These are phyloP conservation scores for Pseudogymnoascus sp. DNA, from an alignment of 2,329 filamentous ascomycete species.

Conservation along the genomic window DNA sequence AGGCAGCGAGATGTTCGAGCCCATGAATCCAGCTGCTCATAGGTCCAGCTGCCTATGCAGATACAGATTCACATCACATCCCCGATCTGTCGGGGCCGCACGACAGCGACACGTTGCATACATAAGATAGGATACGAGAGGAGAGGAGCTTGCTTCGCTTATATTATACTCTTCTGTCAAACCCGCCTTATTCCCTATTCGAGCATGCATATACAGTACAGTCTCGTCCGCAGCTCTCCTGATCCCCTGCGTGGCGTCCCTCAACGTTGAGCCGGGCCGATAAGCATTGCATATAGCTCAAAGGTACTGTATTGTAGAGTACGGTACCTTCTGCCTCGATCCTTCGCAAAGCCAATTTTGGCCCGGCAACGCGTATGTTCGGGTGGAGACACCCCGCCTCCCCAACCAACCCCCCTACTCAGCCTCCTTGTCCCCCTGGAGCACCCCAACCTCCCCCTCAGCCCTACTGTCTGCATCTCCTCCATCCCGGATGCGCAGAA, in stretches of 20 bases:
- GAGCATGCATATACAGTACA: neutral
- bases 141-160: neutral
- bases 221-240: neutral
- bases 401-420: neutral
- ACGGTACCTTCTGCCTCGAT: neutral
- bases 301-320: neutral
- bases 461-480: neutral
- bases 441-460: neutral
- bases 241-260: neutral
- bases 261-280: conserved; percentile 4
- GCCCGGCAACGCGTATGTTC: neutral
- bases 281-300: neutral
- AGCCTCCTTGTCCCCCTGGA: neutral
- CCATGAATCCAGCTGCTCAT: neutral
- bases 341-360: neutral
- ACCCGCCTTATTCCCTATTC: neutral
- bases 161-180: neutral
- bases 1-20: neutral
- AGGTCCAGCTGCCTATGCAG: neutral
- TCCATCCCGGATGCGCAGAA: neutral
- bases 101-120: neutral
- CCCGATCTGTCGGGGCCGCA: neutral
- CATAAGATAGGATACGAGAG: neutral
- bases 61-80: neutral
- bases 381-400: neutral